A percentile compares a stretch with the other conserved stretches of the same genome.
phyloP scores from a whole-genome alignment of 352 stramenopile species.

The Phytophthora megakarya region DNA sequence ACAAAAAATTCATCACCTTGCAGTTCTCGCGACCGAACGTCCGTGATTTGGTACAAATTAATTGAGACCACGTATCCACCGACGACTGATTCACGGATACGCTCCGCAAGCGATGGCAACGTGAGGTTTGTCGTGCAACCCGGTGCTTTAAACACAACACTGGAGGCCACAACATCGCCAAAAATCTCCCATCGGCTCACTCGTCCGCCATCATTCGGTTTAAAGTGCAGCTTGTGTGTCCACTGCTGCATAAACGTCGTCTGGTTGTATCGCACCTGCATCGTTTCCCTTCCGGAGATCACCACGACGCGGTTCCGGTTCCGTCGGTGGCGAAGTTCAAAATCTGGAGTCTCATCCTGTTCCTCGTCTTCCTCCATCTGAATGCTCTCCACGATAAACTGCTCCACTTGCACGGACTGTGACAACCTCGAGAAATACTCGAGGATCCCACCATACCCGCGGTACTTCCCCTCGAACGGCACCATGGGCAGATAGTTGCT shows the following conservation, averaged over 20 bases:
- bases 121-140: slow-evolving; percentile 83
- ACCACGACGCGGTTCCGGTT: slow-evolving; percentile 66
- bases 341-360: slow-evolving; percentile 13
- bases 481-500: slow-evolving; percentile 92
- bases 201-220: slow-evolving; percentile 39
- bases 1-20: slow-evolving; percentile 80
- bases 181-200: slow-evolving; percentile 88
- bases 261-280: slow-evolving; percentile 84
- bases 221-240: slow-evolving; percentile 88
- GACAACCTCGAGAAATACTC: slow-evolving; percentile 79
- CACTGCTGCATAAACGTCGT: slow-evolving; percentile 89
- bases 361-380: slow-evolving; percentile 59
- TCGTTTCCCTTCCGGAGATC: slow-evolving; percentile 76
- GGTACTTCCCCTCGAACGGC: slow-evolving; percentile 86
- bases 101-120: slow-evolving; percentile 76
- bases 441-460: slow-evolving; percentile 72
- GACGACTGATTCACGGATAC: slow-evolving; percentile 85
- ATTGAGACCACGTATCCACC: slow-evolving; percentile 82
- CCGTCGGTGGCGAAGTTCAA: slow-evolving; percentile 28
- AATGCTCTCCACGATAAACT: slow-evolving; percentile 79
- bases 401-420: slow-evolving; percentile 71
- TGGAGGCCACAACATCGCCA: slow-evolving; percentile 84
- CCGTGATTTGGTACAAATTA: slow-evolving; percentile 65
- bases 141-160: slow-evolving; percentile 82
- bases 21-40: slow-evolving; percentile 64